These are phyloP conservation scores for Boletus albobrunnescens DNA, from an alignment of 1,284 basidiomycete species.

Conservation along the genomic window DNA sequence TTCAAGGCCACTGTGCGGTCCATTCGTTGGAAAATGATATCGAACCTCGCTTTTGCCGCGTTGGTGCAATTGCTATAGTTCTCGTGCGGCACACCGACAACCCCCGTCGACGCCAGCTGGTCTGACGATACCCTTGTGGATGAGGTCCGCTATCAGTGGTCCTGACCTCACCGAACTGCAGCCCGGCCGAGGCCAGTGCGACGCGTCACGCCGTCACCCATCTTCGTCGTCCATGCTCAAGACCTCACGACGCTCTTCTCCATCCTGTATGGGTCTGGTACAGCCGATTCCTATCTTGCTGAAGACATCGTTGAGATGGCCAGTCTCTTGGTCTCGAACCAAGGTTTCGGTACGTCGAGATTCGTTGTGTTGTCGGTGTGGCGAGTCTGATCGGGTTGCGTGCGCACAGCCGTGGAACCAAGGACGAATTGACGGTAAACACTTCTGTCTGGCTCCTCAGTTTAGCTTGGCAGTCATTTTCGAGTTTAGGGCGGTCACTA, in stretches of 20 bases:
- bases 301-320: constrained; percentile 44
- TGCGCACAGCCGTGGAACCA: constrained; percentile 24
- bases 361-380: background rate
- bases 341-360: constrained; percentile 38
- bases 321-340: constrained; percentile 40
- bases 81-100: constrained; percentile 17
- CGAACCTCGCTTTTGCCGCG: constrained; percentile 6
- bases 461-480: constrained; percentile 26
- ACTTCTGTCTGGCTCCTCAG: constrained; percentile 33
- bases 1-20: too few relatives aligned
- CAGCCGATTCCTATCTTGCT: constrained; percentile 33
- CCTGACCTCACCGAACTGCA: too few relatives aligned
- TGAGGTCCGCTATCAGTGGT: too few relatives aligned
- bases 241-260: constrained; percentile 10
- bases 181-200: constrained; percentile 30
- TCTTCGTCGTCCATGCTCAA: constrained; percentile 29
- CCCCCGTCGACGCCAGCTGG: constrained; percentile 10
- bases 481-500: constrained; percentile 34
- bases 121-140: constrained; percentile 19
- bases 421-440: constrained; percentile 4
- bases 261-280: constrained; percentile 28
- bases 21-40: constrained; percentile 16
- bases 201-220: constrained; percentile 21
- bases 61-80: too few relatives aligned
- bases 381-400: constrained; percentile 1